phyloP scores from a whole-genome alignment of 2,329 filamentous ascomycete genomes.

The Fusarium sp. region DNA sequence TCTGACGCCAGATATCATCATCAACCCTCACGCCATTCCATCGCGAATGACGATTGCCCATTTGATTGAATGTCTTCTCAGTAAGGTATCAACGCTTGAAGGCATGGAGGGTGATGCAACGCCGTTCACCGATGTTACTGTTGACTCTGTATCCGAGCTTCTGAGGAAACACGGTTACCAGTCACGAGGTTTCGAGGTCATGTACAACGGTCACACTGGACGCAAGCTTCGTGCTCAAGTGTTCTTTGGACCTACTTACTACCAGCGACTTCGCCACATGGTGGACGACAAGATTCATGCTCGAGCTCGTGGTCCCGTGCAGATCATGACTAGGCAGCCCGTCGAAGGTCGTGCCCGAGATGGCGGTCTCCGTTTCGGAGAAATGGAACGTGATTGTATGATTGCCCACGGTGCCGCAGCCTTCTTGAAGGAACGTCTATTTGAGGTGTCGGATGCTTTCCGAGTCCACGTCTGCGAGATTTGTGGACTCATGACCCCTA shows the following conservation, averaged over 20 bases:
- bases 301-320: conserved; percentile 93
- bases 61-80: conserved; percentile 98
- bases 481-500: conserved; percentile 97
- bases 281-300: conserved; percentile 99
- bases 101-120: conserved; percentile 97
- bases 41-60: conserved; percentile 99
- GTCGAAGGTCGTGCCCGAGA: conserved; percentile 98
- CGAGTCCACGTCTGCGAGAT: conserved; percentile 98
- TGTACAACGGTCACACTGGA: conserved; percentile 99
- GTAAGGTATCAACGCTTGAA: conserved; percentile 92
- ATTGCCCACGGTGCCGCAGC: conserved; percentile 98
- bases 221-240: conserved; percentile 92
- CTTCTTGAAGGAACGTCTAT: conserved; percentile 96
- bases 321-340: conserved; percentile 96
- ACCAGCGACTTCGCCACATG: conserved; percentile 98
- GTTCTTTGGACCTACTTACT: conserved; percentile 98
- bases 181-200: conserved; percentile 94
- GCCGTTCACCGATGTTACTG: conserved; percentile 96
- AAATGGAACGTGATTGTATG: conserved; percentile 99
- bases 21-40: conserved; percentile 99
- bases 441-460: conserved; percentile 98
- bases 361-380: conserved; percentile 98
- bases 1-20: conserved; percentile 93
- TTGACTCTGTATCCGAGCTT: conserved; percentile 88
- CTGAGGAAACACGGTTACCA: conserved; percentile 93